Evolutionary conservation across 306 rosid genomes (phyloP).

Genomic region (Cucurbita moschata): DNA sequence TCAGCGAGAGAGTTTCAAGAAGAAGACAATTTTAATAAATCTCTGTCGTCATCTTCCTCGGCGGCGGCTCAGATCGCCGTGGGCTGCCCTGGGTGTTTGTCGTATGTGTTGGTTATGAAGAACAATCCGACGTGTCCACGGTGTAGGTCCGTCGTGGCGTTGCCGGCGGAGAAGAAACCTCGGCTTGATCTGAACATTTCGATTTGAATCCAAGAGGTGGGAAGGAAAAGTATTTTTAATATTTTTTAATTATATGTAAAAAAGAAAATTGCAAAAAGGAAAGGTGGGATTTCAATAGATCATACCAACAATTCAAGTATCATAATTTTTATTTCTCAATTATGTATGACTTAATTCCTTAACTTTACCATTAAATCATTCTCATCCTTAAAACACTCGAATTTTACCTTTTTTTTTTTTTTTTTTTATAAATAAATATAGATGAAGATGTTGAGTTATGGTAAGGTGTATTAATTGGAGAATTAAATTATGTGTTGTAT

Average conservation of each 20-base stretch:
- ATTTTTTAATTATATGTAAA: neutral
- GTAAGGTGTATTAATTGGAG: neutral
- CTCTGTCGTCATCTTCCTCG: slow-evolving; percentile 12
- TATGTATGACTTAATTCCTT: neutral
- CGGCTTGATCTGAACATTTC: slow-evolving; percentile 77
- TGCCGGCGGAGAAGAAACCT: slow-evolving; percentile 69
- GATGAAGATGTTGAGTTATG: too few species aligned
- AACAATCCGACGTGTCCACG: slow-evolving; percentile 85
- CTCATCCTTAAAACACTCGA: too few species aligned
- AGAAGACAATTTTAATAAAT: slow-evolving; percentile 13
- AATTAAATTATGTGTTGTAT: neutral
- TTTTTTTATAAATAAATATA: too few species aligned
- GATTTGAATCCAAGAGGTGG: slow-evolving; percentile 24
- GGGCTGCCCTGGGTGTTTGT: slow-evolving; percentile 89
- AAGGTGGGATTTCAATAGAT: neutral
- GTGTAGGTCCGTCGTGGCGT: slow-evolving; percentile 60
- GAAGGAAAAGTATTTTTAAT: neutral
- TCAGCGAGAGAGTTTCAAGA: slow-evolving; percentile 44
- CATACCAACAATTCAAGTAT: neutral
- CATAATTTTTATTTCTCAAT: neutral
- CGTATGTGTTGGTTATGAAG: slow-evolving; percentile 73
- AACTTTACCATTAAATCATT: neutral
- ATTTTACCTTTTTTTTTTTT: too few species aligned
- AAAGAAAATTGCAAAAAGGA: neutral
- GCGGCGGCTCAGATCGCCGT: slow-evolving; percentile 44